phyloP scores from a whole-genome alignment of 2,329 filamentous ascomycete genomes.

The Penicillium corylophilum region DNA sequence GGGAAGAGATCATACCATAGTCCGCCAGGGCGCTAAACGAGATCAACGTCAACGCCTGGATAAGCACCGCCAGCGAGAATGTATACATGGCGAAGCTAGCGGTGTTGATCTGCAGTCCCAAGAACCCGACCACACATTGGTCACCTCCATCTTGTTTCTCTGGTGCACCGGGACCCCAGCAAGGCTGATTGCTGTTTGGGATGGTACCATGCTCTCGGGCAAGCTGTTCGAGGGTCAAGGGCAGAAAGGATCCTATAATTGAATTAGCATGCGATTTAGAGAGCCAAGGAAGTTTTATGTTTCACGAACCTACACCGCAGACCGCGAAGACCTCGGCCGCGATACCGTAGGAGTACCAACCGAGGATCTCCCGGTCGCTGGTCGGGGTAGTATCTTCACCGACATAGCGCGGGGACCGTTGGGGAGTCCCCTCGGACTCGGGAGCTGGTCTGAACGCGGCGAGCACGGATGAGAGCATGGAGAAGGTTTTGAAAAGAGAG shows the following conservation, averaged over 20 bases:
- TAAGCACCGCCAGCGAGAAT: constrained; percentile 80
- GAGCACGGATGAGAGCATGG: constrained; percentile 21
- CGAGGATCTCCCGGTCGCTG: constrained; percentile 74
- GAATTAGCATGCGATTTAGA: constrained; percentile 1
- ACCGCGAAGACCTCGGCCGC: constrained; percentile 95
- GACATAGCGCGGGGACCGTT: constrained; percentile 58
- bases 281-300: not conserved
- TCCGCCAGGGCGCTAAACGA: constrained; percentile 66
- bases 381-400: constrained; percentile 85
- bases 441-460: constrained; percentile 18
- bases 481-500: constrained; percentile 5
- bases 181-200: constrained; percentile 43
- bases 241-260: constrained; percentile 75
- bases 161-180: constrained; percentile 28
- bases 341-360: constrained; percentile 92
- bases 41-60: constrained; percentile 83
- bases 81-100: constrained; percentile 58
- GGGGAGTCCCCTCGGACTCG: constrained; percentile 18
- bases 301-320: constrained; percentile 66
- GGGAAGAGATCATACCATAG: constrained; percentile 63
- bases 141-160: constrained; percentile 27
- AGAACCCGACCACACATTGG: constrained; percentile 33
- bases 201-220: constrained; percentile 88
- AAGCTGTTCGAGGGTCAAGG: constrained; percentile 87
- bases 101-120: constrained; percentile 36